Evolutionary conservation across 2,329 filamentous ascomycete species (phyloP).

Genomic region (Helicocarpus griseus): DNA sequence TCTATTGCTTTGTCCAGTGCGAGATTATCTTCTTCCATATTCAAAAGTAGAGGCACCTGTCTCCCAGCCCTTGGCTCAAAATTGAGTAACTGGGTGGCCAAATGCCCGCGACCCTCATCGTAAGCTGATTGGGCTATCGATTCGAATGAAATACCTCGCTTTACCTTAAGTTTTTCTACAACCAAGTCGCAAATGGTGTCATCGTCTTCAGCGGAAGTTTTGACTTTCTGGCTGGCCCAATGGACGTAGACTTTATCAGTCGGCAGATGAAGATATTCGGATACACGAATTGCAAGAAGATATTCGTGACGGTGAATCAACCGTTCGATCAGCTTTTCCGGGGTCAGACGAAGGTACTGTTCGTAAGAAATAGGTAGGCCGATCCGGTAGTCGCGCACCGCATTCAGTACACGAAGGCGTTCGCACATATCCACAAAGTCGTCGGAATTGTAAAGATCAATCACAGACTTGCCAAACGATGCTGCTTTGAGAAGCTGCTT

Average conservation of each 20-base stretch:
- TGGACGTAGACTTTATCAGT: conserved; percentile 89
- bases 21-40: conserved; percentile 91
- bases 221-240: conserved; percentile 93
- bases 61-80: conserved; percentile 92
- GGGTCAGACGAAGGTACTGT: conserved; percentile 82
- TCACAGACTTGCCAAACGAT: conserved; percentile 92
- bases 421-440: conserved; percentile 99
- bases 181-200: conserved; percentile 78
- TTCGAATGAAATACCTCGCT: conserved; percentile 90
- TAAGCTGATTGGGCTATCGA: conserved; percentile 87
- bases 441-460: conserved; percentile 95
- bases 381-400: conserved; percentile 81
- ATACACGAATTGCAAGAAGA: conserved; percentile 76
- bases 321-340: conserved; percentile 76
- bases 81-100: conserved; percentile 85
- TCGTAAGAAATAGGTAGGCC: conserved; percentile 87
- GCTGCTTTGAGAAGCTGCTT: conserved; percentile 93
- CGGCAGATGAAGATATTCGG: conserved; percentile 74
- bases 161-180: conserved; percentile 75
- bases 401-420: conserved; percentile 82
- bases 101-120: conserved; percentile 78
- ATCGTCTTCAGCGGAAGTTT: conserved; percentile 73
- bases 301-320: conserved; percentile 87
- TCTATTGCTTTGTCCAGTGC: conserved; percentile 95
- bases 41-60: conserved; percentile 84